These are phyloP conservation scores for Amaranthus tricolor DNA, from an alignment of 179 eudicot genomes.

Conservation along the genomic window DNA sequence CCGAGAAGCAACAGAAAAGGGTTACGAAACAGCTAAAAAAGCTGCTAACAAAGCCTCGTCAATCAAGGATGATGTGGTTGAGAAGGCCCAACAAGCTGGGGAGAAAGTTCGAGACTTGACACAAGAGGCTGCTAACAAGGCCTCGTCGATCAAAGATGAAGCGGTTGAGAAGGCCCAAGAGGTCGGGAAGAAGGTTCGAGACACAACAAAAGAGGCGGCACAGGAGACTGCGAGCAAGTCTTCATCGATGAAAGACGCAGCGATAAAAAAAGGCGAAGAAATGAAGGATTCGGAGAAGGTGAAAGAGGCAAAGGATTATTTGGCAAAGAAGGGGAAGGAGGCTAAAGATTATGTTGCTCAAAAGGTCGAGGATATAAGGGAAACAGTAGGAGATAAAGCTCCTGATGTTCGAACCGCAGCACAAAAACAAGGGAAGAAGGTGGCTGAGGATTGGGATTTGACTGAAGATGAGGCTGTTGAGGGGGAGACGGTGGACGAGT, in stretches of 20 bases:
- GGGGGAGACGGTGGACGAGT: constrained; percentile 17
- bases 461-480: neutral
- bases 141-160: neutral
- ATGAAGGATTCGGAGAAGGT: neutral
- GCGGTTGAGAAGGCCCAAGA: too few species aligned
- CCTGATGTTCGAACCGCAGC: neutral
- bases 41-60: neutral
- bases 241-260: neutral
- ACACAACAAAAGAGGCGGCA: too few species aligned
- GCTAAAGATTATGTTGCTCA: constrained; percentile 17
- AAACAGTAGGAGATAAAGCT: neutral
- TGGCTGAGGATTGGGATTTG: constrained; percentile 13
- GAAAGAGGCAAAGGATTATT: neutral
- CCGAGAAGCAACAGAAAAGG: too few species aligned
- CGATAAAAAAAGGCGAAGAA: neutral
- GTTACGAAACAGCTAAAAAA: neutral
- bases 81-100: too few species aligned
- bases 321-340: neutral
- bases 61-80: too few species aligned
- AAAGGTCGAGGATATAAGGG: constrained; percentile 1
- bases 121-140: neutral
- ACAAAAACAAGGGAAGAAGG: neutral
- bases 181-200: too few species aligned
- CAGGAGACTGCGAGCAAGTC: neutral
- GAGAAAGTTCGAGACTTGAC: too few species aligned